Evolutionary conservation across 495 filamentous ascomycete species (phyloP), one percentile per base, ranked within the genome.

Genomic region (Lasiosphaeria hispida): DNA sequence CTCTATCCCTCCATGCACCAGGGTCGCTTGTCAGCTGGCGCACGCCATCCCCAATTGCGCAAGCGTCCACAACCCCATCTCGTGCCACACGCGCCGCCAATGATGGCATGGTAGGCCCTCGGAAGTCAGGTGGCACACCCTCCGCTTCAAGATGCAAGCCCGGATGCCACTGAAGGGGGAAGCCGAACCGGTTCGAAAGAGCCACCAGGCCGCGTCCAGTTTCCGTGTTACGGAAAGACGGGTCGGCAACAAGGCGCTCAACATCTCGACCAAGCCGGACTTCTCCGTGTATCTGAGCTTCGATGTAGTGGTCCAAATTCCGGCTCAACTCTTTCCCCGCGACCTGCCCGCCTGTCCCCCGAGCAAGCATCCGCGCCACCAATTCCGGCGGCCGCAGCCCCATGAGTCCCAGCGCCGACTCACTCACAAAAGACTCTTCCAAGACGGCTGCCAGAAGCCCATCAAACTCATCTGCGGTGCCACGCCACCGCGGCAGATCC

Each of bases 281-380:
- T 2, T 59, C 57, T 30, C 57, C 57, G 23, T 59, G 57, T 10
- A 59, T 42, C 49, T 59, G 57, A 30, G 48, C 48, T 49, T 59
- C 57, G 10, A 59, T 44, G 5, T 53, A 47, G 13, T 59, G 48
- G 33, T 59, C 57, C 33, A 59, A 42, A 37, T 59, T 59, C 10
- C 57, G 45, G 39, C 45, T 59, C 36, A 30, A 49, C 30, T n/a
- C 10, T 48, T 33, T 49, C 47, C 47, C 19, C 5, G 23, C 23
- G 23, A 30, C 19, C 10, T 49, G 18, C 7, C 7, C 33, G 23
- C 47, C 47, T n/a, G 33, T 19, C 33, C 23, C 47, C 47, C 47
- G 10, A 6, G 23, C 19, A 5, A 43, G n/a, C 1, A 59, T 52
- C 14, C 6, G 14, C 3, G 15, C 38, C 40, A 59, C 14, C 39